Evolutionary conservation across 306 rosid species (phyloP).

Genomic region (Vigna reflexopilosa): DNA sequence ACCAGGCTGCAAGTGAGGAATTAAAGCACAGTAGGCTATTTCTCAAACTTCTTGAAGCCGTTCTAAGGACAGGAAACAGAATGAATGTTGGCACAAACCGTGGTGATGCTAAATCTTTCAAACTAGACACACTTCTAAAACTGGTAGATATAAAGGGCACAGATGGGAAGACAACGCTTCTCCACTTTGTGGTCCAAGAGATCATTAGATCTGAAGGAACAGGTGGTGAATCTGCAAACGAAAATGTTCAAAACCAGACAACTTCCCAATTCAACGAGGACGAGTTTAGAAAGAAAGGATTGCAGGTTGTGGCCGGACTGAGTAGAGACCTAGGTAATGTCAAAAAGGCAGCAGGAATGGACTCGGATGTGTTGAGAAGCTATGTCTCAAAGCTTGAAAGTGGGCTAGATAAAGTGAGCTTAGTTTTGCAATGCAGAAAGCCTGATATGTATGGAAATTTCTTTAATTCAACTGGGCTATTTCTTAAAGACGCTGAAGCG

Average conservation of each 20-base stretch:
- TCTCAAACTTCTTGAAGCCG: slow-evolving; percentile 96
- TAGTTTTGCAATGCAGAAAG: slow-evolving; percentile 70
- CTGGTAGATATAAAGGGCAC: slow-evolving; percentile 96
- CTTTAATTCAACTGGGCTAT: slow-evolving; percentile 69
- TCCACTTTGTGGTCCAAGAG: slow-evolving; percentile 99
- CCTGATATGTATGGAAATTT: slow-evolving; percentile 76
- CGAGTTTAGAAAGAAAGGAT: slow-evolving; percentile 88
- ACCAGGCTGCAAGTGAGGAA: slow-evolving; percentile 90
- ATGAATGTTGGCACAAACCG: slow-evolving; percentile 98
- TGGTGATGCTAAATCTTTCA: slow-evolving; percentile 92
- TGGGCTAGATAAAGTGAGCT: slow-evolving; percentile 90
- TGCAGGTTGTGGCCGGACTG: slow-evolving; percentile 87
- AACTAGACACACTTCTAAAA: slow-evolving; percentile 90
- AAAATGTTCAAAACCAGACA: slow-evolving; percentile 52
- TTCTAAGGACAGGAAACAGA: slow-evolving; percentile 96
- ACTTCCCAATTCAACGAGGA: slow-evolving; percentile 65
- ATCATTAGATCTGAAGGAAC: slow-evolving; percentile 86
- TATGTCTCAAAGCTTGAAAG: slow-evolving; percentile 82
- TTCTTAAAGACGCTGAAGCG: slow-evolving; percentile 79
- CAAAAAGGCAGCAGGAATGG: slow-evolving; percentile 95
- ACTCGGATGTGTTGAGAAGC: slow-evolving; percentile 86
- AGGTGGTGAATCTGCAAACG: slow-evolving; percentile 59
- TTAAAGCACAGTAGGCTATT: slow-evolving; percentile 87
- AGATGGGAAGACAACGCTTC: slow-evolving; percentile 96
- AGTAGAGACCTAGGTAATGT: slow-evolving; percentile 84